A percentile compares a stretch with the other conserved stretches of the same genome.
Evolutionary conservation across 371 early-diverging fungal species (phyloP).

Genomic region (Mucor racemosus): DNA sequence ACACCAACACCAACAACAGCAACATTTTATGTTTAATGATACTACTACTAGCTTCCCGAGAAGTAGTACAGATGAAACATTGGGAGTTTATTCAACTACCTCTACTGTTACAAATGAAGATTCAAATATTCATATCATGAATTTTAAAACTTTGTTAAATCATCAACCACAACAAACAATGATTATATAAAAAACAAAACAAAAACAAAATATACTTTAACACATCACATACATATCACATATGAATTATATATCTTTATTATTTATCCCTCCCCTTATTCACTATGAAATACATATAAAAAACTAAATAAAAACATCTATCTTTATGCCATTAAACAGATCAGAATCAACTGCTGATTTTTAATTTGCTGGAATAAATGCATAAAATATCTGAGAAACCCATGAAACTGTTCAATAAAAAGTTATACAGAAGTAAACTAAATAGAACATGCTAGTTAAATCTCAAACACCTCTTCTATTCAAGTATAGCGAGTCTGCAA

Average conservation of each 20-base stretch:
- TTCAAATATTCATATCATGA: slow-evolving; percentile 1
- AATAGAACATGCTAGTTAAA: too few relatives aligned
- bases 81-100: slow-evolving; percentile 14
- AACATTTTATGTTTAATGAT: neutral
- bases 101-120: neutral
- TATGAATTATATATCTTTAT: slow-evolving; percentile 1
- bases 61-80: slow-evolving; percentile 18
- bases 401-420: too few relatives aligned
- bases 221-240: neutral
- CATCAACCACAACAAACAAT: slow-evolving; percentile 5
- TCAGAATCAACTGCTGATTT: neutral
- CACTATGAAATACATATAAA: neutral
- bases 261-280: neutral
- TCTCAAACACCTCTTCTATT: too few relatives aligned
- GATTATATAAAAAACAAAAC: neutral
- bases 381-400: too few relatives aligned
- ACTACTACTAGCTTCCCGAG: slow-evolving; percentile 2
- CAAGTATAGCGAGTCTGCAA: too few relatives aligned
- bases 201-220: neutral
- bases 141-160: neutral
- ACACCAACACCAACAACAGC: neutral
- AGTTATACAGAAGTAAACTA: too few relatives aligned
- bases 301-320: neutral
- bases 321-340: neutral
- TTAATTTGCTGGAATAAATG: too few relatives aligned